A percentile compares a stretch with the other conserved stretches of the same genome.
Conservation (phyloP, 129 eudicot genomes). For the Calendula officinalis region DNA sequence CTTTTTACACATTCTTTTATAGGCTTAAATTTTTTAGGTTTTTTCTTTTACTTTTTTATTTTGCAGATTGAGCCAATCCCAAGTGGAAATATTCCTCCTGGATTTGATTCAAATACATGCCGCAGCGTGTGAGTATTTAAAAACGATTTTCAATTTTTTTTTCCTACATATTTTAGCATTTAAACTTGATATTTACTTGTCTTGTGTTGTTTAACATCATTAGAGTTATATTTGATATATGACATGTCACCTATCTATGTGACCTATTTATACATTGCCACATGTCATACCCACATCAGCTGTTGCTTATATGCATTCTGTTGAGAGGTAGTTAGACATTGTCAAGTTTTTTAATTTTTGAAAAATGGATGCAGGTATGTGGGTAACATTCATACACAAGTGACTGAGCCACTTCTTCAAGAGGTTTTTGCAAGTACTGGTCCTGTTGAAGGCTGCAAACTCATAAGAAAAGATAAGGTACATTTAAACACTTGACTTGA, state of each 20-base stretch:
- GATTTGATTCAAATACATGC: conserved; percentile 93
- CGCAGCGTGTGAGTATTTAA: conserved; percentile 87
- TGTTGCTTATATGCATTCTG: neutral
- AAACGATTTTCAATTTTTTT: conserved; percentile 10
- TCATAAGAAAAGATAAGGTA: conserved; percentile 83
- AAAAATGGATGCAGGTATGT: conserved; percentile 62
- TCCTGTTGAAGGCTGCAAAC: conserved; percentile 82
- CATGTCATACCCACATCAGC: neutral
- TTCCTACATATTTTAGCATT: neutral
- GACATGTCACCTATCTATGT: neutral
- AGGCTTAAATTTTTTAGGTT: neutral
- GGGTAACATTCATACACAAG: conserved; percentile 78
- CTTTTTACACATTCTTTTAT: neutral
- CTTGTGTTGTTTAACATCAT: neutral
- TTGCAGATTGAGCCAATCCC: conserved; percentile 94
- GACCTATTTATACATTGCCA: no score
- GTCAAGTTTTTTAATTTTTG: conserved; percentile 35
- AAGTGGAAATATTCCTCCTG: conserved; percentile 97
- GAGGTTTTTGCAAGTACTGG: conserved; percentile 81
- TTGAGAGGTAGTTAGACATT: neutral
- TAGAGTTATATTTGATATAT: neutral
- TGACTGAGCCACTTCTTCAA: conserved; percentile 78
- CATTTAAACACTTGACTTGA: neutral
- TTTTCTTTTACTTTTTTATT: conserved; percentile 15
- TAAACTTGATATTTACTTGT: neutral